These are phyloP conservation scores for Acacia acuminata DNA, from an alignment of 306 rosid species.

Conservation along the genomic window DNA sequence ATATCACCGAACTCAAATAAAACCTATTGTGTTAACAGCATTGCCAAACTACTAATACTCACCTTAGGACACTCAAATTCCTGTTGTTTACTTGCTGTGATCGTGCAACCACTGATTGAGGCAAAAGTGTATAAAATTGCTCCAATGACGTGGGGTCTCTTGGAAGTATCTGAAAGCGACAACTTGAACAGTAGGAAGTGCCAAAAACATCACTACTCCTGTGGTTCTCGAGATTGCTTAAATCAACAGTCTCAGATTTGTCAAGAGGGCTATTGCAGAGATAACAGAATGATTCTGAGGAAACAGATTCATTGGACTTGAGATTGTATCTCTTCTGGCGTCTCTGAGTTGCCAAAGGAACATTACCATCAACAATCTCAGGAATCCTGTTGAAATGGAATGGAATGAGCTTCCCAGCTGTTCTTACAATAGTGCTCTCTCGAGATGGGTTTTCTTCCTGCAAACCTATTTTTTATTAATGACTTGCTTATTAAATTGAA, in stretches of 20 bases:
- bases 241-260: conserved; percentile 60
- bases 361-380: conserved; percentile 60
- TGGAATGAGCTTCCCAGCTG: conserved; percentile 95
- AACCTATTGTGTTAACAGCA: neutral
- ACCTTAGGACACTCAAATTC: conserved; percentile 56
- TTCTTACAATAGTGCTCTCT: conserved; percentile 87
- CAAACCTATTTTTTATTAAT: conserved; percentile 15
- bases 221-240: conserved; percentile 34
- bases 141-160: conserved; percentile 49
- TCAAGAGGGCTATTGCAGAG: conserved; percentile 82
- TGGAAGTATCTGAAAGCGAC: conserved; percentile 88
- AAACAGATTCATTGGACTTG: conserved; percentile 65
- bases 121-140: conserved; percentile 55
- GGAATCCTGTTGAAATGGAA: conserved; percentile 88
- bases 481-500: conserved; percentile 9
- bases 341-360: conserved; percentile 76
- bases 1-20: conserved; percentile 25
- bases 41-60: conserved; percentile 35
- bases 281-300: conserved; percentile 77
- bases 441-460: conserved; percentile 97
- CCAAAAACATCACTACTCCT: conserved; percentile 40
- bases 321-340: conserved; percentile 86
- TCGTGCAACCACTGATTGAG: conserved; percentile 52
- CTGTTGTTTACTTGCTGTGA: conserved; percentile 48
- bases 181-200: conserved; percentile 72